These are phyloP conservation scores for Fusarium sp. DNA, from an alignment of 2,329 filamentous ascomycete species.

Conservation along the genomic window DNA sequence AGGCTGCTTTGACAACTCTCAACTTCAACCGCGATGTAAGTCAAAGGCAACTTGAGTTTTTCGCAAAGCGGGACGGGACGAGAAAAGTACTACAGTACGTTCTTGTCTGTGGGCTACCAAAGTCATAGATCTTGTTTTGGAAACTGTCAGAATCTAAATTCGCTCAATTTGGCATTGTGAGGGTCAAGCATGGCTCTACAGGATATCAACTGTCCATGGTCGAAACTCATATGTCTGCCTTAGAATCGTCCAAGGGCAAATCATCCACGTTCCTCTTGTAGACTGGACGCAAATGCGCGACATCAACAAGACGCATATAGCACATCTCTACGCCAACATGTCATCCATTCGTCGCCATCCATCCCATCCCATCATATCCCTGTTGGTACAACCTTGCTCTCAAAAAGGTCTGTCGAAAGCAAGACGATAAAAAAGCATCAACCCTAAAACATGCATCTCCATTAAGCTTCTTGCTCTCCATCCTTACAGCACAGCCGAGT, in stretches of 20 bases:
- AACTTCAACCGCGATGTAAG: constrained; percentile 12
- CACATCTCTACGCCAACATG: constrained; percentile 11
- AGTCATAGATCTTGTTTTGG: constrained; percentile 5
- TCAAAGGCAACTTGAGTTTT: neutral
- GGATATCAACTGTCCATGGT: neutral
- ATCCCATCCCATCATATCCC: constrained; percentile 22
- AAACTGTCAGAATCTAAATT: constrained; percentile 7
- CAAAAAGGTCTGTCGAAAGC: constrained; percentile 18
- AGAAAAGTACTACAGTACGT: constrained; percentile 5
- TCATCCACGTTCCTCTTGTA: constrained; percentile 15
- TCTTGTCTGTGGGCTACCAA: neutral
- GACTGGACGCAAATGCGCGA: constrained; percentile 12
- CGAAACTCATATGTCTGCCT: constrained; percentile 14
- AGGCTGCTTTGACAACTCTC: constrained; percentile 10
- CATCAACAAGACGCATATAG: constrained; percentile 13
- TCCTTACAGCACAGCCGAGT: constrained; percentile 4
- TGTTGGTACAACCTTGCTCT: constrained; percentile 20
- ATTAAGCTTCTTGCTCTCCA: constrained; percentile 39
- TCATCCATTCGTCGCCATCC: constrained; percentile 16
- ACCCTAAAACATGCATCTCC: constrained; percentile 37
- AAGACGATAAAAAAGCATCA: constrained; percentile 28
- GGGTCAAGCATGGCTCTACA: constrained; percentile 14
- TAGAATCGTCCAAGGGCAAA: constrained; percentile 11
- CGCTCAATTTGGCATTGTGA: constrained; percentile 1
- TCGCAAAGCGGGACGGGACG: constrained; percentile 1